Evolutionary conservation across 192 early-diverging fungal genomes (phyloP), one percentile per base, ranked within the genome.

Genomic region (Kickxella alabastrina): DNA sequence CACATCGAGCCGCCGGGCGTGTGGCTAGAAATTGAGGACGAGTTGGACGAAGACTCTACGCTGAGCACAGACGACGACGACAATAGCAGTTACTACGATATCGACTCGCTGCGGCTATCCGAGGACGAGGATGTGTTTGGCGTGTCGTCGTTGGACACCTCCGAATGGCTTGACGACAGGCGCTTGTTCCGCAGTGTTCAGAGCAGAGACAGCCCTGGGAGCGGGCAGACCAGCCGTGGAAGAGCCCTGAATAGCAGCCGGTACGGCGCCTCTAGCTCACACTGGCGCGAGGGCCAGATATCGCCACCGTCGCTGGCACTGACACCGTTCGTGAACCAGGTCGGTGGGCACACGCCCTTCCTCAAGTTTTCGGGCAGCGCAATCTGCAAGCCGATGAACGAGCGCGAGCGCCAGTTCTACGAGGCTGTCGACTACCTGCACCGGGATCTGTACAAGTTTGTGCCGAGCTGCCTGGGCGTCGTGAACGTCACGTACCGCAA

Each of bases 261-360:
- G n/a, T n/a, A n/a, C n/a, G n/a, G n/a, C n/a, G n/a, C n/a, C n/a
- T n/a, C n/a, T n/a, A n/a, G n/a, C n/a, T n/a, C n/a, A n/a, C n/a
- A n/a, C n/a, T 67, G 55, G 59, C 54, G 57, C 24, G 57, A 55
- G 13, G 67, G 56, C 4, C 38, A 49, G 23, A 43, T 63, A 32
- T 65, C 80, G 62, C 54, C 85, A 23, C 76, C 82, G 6, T 82
- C 87, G 25, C 53, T 92, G 39, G 84, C 82, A 4, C 58, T 92
- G 25, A 77, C 83, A 32, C 90, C 90, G 17, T 92, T 87, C 69
- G 77, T 69, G n/a, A 88, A 92, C 68, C 88, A 90, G 59, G 90
- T 92, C 21, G 97, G 97, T n/a, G 97, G 97, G 1, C 97, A 99
- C 62, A 89, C 93, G 5, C 85, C 92, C 5, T 89, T 99, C 43